Conservation (phyloP, 2,329 filamentous ascomycete genomes). For the Nothomitra cinnamomea region DNA sequence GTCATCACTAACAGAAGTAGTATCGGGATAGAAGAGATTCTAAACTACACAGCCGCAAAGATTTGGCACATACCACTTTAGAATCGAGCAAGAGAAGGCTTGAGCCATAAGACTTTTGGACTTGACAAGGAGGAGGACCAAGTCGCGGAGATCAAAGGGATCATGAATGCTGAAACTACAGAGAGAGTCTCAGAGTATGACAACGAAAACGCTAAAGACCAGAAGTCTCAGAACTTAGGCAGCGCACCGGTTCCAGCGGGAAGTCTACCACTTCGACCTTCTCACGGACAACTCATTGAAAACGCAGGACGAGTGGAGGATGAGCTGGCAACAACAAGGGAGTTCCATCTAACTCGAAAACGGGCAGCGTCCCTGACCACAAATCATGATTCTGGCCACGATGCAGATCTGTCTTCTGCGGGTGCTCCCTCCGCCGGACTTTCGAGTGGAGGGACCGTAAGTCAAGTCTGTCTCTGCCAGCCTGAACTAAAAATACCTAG, state of each 20-base stretch:
- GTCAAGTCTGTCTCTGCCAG: conserved; percentile 48
- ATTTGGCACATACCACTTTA: too few relatives aligned
- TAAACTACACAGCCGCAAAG: too few relatives aligned
- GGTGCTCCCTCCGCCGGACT: conserved; percentile 23
- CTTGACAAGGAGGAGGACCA: neutral
- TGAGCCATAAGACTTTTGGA: neutral
- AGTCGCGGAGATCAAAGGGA: neutral
- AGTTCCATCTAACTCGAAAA: conserved; percentile 17
- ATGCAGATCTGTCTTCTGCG: conserved; percentile 11
- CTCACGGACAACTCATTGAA: neutral
- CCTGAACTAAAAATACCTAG: conserved; percentile 55
- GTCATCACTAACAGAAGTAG: neutral
- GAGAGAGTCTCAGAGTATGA: neutral
- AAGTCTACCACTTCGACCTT: neutral
- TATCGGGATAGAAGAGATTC: neutral
- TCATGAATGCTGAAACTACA: neutral
- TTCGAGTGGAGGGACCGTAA: conserved; percentile 17
- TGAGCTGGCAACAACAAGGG: conserved; percentile 9
- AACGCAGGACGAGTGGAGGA: neutral
- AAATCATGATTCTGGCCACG: conserved; percentile 15
- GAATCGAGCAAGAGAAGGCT: too few relatives aligned
- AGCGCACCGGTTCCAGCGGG: neutral
- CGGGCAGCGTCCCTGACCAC: conserved; percentile 17
- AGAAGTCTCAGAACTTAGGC: neutral
- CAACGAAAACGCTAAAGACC: neutral